Evolutionary conservation across 2,329 filamentous ascomycete genomes (phyloP), one percentile per base, ranked within the genome.

Genomic region (Claviceps capensis): DNA sequence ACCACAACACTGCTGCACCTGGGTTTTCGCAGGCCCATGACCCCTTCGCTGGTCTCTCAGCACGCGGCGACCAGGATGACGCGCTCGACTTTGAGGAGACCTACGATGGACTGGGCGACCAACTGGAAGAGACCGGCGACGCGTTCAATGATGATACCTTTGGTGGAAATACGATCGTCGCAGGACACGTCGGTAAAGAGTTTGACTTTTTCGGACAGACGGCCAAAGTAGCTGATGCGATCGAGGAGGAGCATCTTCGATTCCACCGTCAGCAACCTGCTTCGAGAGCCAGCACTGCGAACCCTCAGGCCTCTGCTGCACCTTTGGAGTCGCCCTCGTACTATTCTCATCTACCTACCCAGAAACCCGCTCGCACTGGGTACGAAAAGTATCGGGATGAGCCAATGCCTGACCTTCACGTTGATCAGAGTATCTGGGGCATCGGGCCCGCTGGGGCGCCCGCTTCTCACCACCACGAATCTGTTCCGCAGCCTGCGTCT

Each of bases 121-220:
- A 86, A 67, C 82, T 98, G 38, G 84, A 95, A 62, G 91, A 98
- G 65, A 84, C 86, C 19, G 87, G 91, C 62, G 93, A 98, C 73
- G 88, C 79, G 49, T 88, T 96, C 76, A 98, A 98, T 68, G 88
- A 97, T 61, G 93, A 97, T 65, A 98, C 93, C 2, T 98, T 98
- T 65, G 87, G 72, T 43, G 64, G 63, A 34, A 62, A 61, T 17
- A 56, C 69, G 54, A 69, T 66, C 17, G 63, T 66, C 17, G 58
- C 66, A 40, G 68, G 74, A 34, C 73, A 73, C 11, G 80, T 93
- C 54, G 90, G 90, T 63, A 94, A 87, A 66, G 91, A 98, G 68
- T 97, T 97, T 62, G 93, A 98, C 67, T 98, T 97, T 70, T 95
- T 94, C 58, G 90, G 90, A 42, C 83, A 87, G 63, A 98, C 93